A percentile compares a stretch with the other conserved stretches of the same genome.
Evolutionary conservation across 495 filamentous ascomycete species (phyloP).

Genomic region (Achaetomiella virescens): DNA sequence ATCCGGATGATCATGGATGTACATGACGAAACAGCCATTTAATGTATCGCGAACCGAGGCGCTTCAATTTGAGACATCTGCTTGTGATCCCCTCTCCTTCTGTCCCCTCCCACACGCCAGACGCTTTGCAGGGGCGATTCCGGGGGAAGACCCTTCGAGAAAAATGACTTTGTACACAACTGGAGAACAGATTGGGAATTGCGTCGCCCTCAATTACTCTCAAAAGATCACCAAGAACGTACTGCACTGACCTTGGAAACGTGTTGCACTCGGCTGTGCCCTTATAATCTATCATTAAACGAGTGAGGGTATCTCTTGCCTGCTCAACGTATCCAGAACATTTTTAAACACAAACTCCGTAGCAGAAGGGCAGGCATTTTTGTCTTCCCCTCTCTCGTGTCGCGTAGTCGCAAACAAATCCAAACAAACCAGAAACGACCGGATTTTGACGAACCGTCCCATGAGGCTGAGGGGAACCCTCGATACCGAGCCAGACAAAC

Average conservation of each 20-base stretch:
- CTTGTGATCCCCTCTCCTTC: too few relatives aligned
- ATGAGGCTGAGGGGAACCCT: neutral
- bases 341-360: too few relatives aligned
- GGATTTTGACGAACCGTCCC: neutral
- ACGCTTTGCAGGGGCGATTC: neutral
- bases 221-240: neutral
- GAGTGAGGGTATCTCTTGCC: slow-evolving; percentile 11
- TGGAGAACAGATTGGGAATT: too few relatives aligned
- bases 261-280: too few relatives aligned
- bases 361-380: neutral
- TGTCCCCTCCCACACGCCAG: neutral
- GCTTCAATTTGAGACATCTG: too few relatives aligned
- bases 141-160: neutral
- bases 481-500: neutral
- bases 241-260: too few relatives aligned
- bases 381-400: neutral
- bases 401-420: neutral
- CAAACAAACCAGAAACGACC: slow-evolving; percentile 2
- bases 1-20: too few relatives aligned
- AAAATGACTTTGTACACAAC: too few relatives aligned
- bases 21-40: too few relatives aligned
- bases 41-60: too few relatives aligned
- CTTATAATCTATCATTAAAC: neutral
- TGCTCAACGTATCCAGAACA: too few relatives aligned
- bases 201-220: neutral